Percentiles rank a stretch among this genome's conserved stretches.
Conservation (phyloP, 202 grass and related monocot genomes). For the Setaria viridis region DNA sequence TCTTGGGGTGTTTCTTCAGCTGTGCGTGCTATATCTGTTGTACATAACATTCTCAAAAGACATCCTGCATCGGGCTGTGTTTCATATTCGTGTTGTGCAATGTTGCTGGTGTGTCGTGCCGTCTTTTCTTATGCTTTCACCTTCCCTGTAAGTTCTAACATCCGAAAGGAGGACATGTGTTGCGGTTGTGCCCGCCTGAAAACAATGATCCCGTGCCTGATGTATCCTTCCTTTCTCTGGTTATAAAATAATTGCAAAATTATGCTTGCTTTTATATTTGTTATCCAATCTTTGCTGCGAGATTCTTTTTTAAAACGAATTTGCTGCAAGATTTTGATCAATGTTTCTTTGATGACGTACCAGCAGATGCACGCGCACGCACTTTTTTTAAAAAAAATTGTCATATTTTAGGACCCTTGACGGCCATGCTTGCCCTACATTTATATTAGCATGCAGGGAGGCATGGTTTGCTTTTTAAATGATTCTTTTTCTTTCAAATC, state of each 20-base stretch:
- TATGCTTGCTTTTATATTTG: not conserved
- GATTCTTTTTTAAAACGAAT: not conserved
- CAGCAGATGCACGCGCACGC: not conserved
- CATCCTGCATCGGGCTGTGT: slow-evolving; percentile 21
- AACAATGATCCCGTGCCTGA: slow-evolving; percentile 1
- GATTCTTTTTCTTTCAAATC: not conserved
- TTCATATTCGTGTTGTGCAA: slow-evolving; percentile 28
- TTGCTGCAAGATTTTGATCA: slow-evolving; percentile 12
- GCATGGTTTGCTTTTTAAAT: slow-evolving; percentile 23
- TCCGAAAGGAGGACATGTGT: not conserved
- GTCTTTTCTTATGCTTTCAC: slow-evolving; percentile 17
- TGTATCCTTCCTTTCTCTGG: not conserved
- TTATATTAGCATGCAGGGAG: slow-evolving; percentile 7
- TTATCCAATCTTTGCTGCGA: slow-evolving; percentile 4
- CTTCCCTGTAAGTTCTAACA: slow-evolving; percentile 23
- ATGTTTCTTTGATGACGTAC: not conserved
- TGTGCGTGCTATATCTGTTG: slow-evolving; percentile 36
- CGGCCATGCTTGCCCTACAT: not conserved
- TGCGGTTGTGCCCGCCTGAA: not conserved
- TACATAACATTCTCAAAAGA: slow-evolving; percentile 39
- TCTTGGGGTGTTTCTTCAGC: slow-evolving; percentile 32
- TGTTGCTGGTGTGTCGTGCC: slow-evolving; percentile 20
- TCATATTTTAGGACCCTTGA: slow-evolving; percentile 32
- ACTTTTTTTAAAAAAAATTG: slow-evolving; percentile 36
- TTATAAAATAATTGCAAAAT: slow-evolving; percentile 17